Percentiles rank a stretch among this genome's conserved stretches.
phyloP scores from a whole-genome alignment of 1,284 basidiomycete species.

The Mycena sp. region DNA sequence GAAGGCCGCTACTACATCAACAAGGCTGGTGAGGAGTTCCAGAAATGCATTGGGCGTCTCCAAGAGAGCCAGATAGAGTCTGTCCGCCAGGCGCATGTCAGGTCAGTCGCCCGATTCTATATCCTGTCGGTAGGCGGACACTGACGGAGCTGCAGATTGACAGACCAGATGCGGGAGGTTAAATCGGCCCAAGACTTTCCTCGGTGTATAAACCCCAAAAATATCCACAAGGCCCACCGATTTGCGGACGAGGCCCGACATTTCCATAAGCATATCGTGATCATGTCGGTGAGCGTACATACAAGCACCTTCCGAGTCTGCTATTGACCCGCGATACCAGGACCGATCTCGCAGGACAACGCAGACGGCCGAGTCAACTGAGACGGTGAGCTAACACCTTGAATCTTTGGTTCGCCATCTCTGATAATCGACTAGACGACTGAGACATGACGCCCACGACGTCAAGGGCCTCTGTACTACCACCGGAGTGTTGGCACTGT shows the following conservation, averaged over 20 bases:
- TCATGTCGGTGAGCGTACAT: constrained; percentile 6
- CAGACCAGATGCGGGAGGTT: constrained; percentile 11
- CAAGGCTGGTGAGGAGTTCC: constrained; percentile 21
- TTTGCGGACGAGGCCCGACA: constrained; percentile 16
- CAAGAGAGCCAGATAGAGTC: constrained; percentile 10
- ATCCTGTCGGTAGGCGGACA: background rate
- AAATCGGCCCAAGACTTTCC: constrained; percentile 14
- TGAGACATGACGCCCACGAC: background rate
- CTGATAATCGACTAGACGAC: background rate
- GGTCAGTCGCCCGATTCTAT: constrained; percentile 1
- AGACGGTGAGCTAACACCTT: background rate
- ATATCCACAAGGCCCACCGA: constrained; percentile 17
- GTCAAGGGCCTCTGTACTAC: background rate
- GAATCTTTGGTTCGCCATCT: background rate
- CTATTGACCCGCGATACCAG: background rate
- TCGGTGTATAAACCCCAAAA: constrained; percentile 14
- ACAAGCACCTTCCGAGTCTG: too few species aligned
- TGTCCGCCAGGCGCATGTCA: constrained; percentile 16
- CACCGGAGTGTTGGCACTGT: too few species aligned
- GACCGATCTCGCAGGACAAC: constrained; percentile 9
- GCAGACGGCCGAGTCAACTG: background rate
- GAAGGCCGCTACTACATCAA: constrained; percentile 13
- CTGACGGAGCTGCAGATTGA: constrained; percentile 1
- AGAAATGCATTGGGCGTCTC: constrained; percentile 17
- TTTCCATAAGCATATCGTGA: constrained; percentile 18